phyloP scores from a whole-genome alignment of 495 filamentous ascomycete species.

The Daldinia loculata region DNA sequence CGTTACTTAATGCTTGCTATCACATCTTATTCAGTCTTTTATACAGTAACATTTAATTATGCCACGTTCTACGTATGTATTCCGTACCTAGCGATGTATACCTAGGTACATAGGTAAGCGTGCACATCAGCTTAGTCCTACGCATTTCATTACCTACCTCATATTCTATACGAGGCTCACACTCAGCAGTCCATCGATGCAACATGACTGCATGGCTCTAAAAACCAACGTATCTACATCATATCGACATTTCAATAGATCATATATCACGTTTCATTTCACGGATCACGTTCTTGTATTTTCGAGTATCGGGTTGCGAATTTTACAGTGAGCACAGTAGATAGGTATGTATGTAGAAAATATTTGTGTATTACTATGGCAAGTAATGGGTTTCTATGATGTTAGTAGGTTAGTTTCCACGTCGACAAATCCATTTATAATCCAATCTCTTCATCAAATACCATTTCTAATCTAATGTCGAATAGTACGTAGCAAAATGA shows the following conservation, averaged over 20 bases:
- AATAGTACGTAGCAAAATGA: not conserved
- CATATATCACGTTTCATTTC: not conserved
- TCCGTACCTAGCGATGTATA: not conserved
- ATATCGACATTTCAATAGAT: not conserved
- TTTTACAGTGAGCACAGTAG: not conserved
- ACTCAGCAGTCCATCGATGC: not conserved
- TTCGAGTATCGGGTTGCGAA: not conserved
- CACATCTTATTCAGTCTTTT: not conserved
- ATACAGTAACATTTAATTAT: not conserved
- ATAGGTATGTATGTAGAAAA: not conserved
- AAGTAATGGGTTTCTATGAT: no score
- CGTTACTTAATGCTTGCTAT: not conserved
- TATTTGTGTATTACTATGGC: no score
- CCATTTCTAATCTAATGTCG: not conserved
- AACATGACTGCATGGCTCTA: not conserved
- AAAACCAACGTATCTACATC: not conserved
- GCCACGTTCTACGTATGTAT: not conserved
- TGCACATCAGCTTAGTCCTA: not conserved
- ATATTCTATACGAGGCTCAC: not conserved
- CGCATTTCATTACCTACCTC: constrained; percentile 1
- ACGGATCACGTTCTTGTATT: no score
- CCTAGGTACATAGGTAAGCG: no score
- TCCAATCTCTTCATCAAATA: not conserved
- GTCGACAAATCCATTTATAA: not conserved
- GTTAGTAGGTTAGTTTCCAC: no score